Conservation (phyloP, 2,329 filamentous ascomycete genomes). For the Magnaporthales sp. region DNA sequence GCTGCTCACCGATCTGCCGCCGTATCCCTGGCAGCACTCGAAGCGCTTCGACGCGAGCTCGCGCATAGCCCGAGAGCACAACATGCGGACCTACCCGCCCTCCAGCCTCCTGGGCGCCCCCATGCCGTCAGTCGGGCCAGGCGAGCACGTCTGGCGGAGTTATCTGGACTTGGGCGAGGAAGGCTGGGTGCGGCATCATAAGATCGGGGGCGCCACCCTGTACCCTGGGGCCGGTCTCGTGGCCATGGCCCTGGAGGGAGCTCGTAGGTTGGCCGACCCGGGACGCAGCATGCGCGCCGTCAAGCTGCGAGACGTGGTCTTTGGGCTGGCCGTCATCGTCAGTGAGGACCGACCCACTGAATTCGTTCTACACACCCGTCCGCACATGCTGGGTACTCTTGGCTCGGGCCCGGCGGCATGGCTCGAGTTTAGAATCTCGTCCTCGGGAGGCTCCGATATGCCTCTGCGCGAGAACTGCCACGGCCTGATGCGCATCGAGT, state of each 20-base stretch:
- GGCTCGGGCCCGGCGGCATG: background rate
- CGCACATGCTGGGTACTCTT: conserved; percentile 3
- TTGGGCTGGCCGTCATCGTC: conserved; percentile 20
- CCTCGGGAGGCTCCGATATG: conserved; percentile 2
- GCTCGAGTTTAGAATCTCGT: conserved; percentile 12
- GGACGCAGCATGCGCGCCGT: conserved; percentile 2
- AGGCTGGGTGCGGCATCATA: conserved; percentile 20
- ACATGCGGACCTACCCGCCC: conserved; percentile 14
- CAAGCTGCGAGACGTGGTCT: conserved; percentile 17
- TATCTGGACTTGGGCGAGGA: conserved; percentile 23
- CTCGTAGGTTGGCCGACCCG: conserved; percentile 17
- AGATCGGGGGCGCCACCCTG: conserved; percentile 13
- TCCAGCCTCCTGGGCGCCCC: background rate
- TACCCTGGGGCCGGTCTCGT: conserved; percentile 3
- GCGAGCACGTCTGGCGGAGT: conserved; percentile 2
- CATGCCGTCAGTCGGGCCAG: conserved; percentile 1
- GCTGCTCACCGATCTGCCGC: conserved; percentile 33
- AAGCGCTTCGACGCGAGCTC: conserved; percentile 26
- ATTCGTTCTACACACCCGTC: conserved; percentile 8
- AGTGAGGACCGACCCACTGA: conserved; percentile 26
- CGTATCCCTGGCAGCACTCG: conserved; percentile 38
- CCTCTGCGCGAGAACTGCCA: conserved; percentile 6
- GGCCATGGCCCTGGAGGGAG: conserved; percentile 6
- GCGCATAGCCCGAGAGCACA: conserved; percentile 11
- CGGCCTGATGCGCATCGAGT: conserved; percentile 9